These are phyloP conservation scores for Candida peoriensis DNA, from an alignment of 805 yeast genomes.

Conservation along the genomic window DNA sequence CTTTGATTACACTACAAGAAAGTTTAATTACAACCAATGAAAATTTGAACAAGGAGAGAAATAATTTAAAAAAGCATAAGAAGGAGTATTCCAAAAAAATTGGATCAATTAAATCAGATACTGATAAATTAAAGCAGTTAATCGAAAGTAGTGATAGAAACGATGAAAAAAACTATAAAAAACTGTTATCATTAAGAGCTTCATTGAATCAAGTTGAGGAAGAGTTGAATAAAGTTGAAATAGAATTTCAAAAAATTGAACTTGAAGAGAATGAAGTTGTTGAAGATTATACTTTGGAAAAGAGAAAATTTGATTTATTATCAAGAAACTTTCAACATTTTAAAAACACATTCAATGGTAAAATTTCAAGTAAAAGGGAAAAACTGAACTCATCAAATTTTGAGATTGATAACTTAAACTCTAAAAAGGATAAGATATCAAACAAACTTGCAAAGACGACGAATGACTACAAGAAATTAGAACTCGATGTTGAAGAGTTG, in stretches of 20 bases:
- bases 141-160: conserved; percentile 43
- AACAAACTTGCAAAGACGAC: conserved; percentile 27
- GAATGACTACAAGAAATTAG: conserved; percentile 13
- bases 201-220: conserved; percentile 23
- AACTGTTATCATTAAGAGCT: conserved; percentile 15
- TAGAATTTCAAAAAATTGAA: conserved; percentile 12
- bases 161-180: conserved; percentile 44
- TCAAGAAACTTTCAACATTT: conserved; percentile 27
- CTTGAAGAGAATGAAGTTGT: conserved; percentile 30
- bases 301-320: conserved; percentile 32
- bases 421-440: conserved; percentile 30
- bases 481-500: conserved; percentile 14
- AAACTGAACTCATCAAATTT: conserved; percentile 22
- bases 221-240: conserved; percentile 19
- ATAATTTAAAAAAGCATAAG: conserved; percentile 50
- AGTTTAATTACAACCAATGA: conserved; percentile 61
- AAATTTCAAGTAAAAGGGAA: conserved; percentile 19
- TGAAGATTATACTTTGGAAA: conserved; percentile 33
- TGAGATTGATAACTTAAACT: conserved; percentile 26
- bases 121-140: conserved; percentile 45
- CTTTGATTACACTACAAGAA: conserved; percentile 59
- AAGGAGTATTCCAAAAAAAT: conserved; percentile 55
- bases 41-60: conserved; percentile 51
- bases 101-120: conserved; percentile 47
- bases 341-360: conserved; percentile 25